phyloP scores from a whole-genome alignment of 2,329 filamentous ascomycete genomes.

The Colletotrichum chrysophilum region DNA sequence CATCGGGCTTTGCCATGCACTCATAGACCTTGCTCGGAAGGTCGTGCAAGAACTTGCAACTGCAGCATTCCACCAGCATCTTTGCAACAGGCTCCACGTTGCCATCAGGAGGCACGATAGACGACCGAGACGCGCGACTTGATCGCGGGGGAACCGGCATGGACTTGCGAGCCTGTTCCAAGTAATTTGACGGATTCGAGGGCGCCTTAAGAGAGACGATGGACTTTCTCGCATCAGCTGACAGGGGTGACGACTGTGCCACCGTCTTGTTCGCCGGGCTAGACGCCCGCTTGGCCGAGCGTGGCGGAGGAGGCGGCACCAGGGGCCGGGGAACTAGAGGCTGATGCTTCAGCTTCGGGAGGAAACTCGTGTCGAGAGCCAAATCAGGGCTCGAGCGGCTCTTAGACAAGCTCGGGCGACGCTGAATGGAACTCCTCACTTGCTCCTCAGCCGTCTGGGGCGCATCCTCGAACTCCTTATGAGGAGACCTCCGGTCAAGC shows the following conservation, averaged over 20 bases:
- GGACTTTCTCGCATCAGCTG: neutral
- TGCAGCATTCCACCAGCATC: conserved; percentile 70
- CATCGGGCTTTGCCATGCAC: conserved; percentile 66
- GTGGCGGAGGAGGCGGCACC: conserved; percentile 20
- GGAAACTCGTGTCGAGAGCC: conserved; percentile 30
- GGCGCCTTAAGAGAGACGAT: neutral
- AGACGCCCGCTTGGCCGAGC: conserved; percentile 22
- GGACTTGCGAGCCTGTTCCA: conserved; percentile 19
- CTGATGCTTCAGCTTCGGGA: conserved; percentile 44
- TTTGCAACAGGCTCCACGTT: conserved; percentile 55
- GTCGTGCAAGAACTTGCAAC: conserved; percentile 69
- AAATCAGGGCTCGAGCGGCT: conserved; percentile 29
- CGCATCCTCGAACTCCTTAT: neutral
- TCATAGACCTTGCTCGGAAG: conserved; percentile 69
- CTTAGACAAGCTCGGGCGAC: conserved; percentile 21
- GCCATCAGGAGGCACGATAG: conserved; percentile 10
- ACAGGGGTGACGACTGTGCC: conserved; percentile 8
- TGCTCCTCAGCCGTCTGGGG: neutral
- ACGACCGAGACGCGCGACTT: conserved; percentile 4
- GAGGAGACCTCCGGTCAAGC: neutral
- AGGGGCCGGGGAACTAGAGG: conserved; percentile 31
- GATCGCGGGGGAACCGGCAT: neutral
- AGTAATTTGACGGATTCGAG: conserved; percentile 8
- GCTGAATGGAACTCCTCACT: neutral
- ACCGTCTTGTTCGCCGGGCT: conserved; percentile 10